These are phyloP conservation scores for Stevia rebaudiana DNA, from an alignment of 140 eudicot genomes.

Conservation along the genomic window DNA sequence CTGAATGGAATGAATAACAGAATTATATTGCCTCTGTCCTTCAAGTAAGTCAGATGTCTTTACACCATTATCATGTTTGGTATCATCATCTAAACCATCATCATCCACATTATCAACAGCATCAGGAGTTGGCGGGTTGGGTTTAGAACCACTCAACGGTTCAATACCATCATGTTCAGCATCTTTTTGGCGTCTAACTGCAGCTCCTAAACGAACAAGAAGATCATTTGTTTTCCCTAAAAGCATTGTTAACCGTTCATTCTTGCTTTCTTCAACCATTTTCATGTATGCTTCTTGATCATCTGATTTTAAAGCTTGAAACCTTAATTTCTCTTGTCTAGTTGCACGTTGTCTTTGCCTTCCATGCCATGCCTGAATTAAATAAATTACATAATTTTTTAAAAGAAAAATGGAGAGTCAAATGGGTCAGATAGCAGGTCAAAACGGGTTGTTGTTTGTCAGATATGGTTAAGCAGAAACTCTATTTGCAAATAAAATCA, in stretches of 20 bases:
- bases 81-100: conserved; percentile 40
- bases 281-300: conserved; percentile 99
- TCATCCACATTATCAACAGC: conserved; percentile 41
- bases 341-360: conserved; percentile 97
- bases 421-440: background rate
- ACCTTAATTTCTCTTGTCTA: conserved; percentile 83
- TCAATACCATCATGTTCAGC: conserved; percentile 83
- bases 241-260: conserved; percentile 91
- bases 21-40: conserved; percentile 92
- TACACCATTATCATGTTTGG: conserved; percentile 32
- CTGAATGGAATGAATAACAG: conserved; percentile 87
- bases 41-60: conserved; percentile 82
- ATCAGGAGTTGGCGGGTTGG: conserved; percentile 39
- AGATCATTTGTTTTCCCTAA: conserved; percentile 94
- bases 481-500: background rate
- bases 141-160: conserved; percentile 50
- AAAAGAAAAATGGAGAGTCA: background rate
- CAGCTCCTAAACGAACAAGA: conserved; percentile 95
- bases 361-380: conserved; percentile 91
- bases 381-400: conserved; percentile 4
- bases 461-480: background rate
- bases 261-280: conserved; percentile 99
- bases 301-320: conserved; percentile 89
- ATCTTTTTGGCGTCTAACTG: conserved; percentile 98
- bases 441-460: background rate